Evolutionary conservation across 345 rosid species (phyloP), one percentile per base, ranked within the genome.

Genomic region (Pistacia integerrima): DNA sequence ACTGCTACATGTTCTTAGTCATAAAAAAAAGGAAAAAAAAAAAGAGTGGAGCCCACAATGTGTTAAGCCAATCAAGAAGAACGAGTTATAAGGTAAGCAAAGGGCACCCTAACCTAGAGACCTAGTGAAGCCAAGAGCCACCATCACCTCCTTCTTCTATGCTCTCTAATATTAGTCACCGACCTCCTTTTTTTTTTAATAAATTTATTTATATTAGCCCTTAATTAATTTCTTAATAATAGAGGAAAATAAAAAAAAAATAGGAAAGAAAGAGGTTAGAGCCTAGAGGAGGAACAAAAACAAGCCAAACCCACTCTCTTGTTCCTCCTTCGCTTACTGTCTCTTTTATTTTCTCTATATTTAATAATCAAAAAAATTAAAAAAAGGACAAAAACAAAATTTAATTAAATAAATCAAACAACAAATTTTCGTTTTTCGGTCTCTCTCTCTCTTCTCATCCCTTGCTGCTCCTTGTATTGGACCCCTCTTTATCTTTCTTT

Each of bases 391-490:
- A 44, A 62, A 56, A 41, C 3, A 3, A 46, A 58, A 25, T 44
- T 13, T 11, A 36, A 38, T 67, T 20, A 10, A 49, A 18, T 22
- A 3, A 62, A 67, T 54, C 61, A 22, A 59, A 74, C 55, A 30
- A 41, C 25, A 73, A 18, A 63, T 74, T 77, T 79, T 64, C 48
- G 17, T 72, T 74, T 72, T 79, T 61, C 77, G 84, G 78, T 66
- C 76, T 76, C 20, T 73, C 78, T 79, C 66, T 75, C 81, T 74
- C 75, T 63, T 28, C 46, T 41, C 46, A 41, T 56, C 75, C 60
- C 63, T 65, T 79, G 85, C 85, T 85, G 82, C 84, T 82, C 81
- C 81, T 84, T 76, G 71, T 54, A 36, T 82, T 80, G 66, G 87
- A 81, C 62, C 85, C 77, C 75, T 84, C 82, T 80, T 76, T 81